Base-by-base conservation (phyloP, 2,329 filamentous ascomycete species). In the Eutypa lata region DNA sequence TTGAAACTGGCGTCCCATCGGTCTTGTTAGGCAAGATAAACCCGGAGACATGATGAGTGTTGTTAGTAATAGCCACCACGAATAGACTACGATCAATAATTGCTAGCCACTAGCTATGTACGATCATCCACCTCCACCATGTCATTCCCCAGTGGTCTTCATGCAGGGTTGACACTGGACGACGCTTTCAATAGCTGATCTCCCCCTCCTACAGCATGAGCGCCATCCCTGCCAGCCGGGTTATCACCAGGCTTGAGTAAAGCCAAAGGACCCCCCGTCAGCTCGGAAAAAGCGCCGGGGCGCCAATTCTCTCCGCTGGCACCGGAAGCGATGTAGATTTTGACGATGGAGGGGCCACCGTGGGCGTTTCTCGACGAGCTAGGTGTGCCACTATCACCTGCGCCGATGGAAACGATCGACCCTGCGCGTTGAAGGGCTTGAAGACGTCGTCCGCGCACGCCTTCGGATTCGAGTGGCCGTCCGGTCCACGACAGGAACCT, bases 401-500 rank as follows among this genome's bases (percentile, higher is more conserved):
- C 50, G 45, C 60, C 62, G n/a, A 43, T 47, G 63, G 62, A 65
- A 18, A 61, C 49, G 40, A 66, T 55, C 2, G 59, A 50, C 21
- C 57, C 58, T 5, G 64, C 38, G 49, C 51, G 59, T 16, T 56
- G 61, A 49, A 65, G 56, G 2, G 54, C 42, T 46, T 56, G 52
- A 14, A 63, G 58, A 47, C 64, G 58, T 33, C 64, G 62, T 2
- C 55, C 52, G 14, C 63, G 64, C 52, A 65, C 47, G 26, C 51
- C 33, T 38, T 66, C 64, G 21, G 63, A 62, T 19, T 60, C 54
- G 10, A 65, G 53, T 2, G 57, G 60, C 33, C 62, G 56, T 38
- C 57, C 51, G n/a, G 47, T 57, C 49, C 60, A 55, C 28, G 64
- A 48, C n/a, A 62, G 64, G 47, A 66, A 66, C 31, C 45, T 62